Conservation (phyloP, 306 rosid species). For the Inga laurina region DNA sequence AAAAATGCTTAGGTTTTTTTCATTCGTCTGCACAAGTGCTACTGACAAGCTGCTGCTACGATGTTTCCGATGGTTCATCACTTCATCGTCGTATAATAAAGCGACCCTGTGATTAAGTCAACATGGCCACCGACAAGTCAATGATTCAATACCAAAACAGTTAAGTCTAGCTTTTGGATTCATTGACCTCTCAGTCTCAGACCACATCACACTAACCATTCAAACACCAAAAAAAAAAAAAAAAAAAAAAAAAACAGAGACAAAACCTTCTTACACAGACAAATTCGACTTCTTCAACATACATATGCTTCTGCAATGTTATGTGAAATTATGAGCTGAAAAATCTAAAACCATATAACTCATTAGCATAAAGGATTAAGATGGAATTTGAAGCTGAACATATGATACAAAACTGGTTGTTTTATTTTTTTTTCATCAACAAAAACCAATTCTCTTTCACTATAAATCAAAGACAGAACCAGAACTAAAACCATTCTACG, state of each 20-base stretch:
- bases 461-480: no score
- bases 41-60: background rate
- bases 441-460: background rate
- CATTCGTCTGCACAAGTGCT: background rate
- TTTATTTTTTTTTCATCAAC: no score
- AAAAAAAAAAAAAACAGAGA: no score
- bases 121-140: background rate
- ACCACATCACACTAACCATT: background rate
- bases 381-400: background rate
- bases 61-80: background rate
- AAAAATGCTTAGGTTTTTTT: background rate
- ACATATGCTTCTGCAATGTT: background rate
- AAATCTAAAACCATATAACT: background rate
- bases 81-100: background rate
- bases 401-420: background rate
- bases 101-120: background rate
- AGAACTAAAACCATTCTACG: background rate
- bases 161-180: background rate
- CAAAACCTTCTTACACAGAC: background rate
- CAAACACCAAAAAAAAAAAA: background rate
- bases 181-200: background rate
- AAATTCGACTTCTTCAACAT: background rate
- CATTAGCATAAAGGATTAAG: no score
- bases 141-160: background rate
- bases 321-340: background rate